A percentile compares a stretch with the other conserved stretches of the same genome.
phyloP scores from a whole-genome alignment of 495 filamentous ascomycete species.

The Lasiosphaeria ovina region DNA sequence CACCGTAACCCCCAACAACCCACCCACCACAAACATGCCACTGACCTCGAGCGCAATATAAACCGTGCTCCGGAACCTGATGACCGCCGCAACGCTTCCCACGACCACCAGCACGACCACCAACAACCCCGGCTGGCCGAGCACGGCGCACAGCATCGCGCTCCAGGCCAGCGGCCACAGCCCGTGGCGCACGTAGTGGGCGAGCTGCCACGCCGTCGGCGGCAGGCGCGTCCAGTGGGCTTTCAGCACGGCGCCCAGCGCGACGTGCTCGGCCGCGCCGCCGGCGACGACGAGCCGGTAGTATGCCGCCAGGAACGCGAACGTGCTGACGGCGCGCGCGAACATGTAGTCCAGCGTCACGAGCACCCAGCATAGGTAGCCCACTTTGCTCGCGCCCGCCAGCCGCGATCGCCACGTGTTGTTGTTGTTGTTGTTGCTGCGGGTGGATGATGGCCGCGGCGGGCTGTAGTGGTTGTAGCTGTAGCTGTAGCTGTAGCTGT shows the following conservation, averaged over 20 bases:
- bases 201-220: slow-evolving; percentile 16
- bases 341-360: slow-evolving; percentile 23
- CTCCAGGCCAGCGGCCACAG: slow-evolving; percentile 15
- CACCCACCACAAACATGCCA: slow-evolving; percentile 25
- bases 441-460: no score
- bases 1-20: slow-evolving; percentile 4
- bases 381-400: slow-evolving; percentile 2
- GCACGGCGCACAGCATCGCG: slow-evolving; percentile 10
- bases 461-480: no score
- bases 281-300: slow-evolving; percentile 14
- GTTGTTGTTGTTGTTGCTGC: neutral
- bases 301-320: slow-evolving; percentile 20
- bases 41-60: slow-evolving; percentile 33
- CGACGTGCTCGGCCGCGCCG: slow-evolving; percentile 12
- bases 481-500: no score
- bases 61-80: slow-evolving; percentile 26
- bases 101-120: neutral
- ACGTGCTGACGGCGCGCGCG: slow-evolving; percentile 12
- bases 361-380: slow-evolving; percentile 22
- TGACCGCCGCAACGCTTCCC: slow-evolving; percentile 15
- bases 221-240: slow-evolving; percentile 12
- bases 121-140: slow-evolving; percentile 23
- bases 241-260: slow-evolving; percentile 7
- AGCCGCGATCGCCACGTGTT: neutral
- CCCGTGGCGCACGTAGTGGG: slow-evolving; percentile 7